Conservation (phyloP, 164 flowering plant species). For the Sextonia rubra region DNA sequence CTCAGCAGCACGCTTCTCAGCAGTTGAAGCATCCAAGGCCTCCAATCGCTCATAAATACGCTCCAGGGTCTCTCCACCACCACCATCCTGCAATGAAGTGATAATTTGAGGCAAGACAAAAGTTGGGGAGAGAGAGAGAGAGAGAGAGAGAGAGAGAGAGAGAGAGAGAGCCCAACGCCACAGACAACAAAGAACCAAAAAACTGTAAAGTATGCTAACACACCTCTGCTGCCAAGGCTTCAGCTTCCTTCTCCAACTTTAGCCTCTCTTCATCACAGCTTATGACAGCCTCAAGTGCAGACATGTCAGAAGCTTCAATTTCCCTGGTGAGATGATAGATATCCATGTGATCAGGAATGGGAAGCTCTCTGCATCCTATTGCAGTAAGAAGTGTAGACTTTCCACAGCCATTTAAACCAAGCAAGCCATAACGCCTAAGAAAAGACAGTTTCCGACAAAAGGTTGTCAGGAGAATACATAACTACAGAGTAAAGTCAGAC, state of each 20-base stretch:
- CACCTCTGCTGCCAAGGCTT: slow-evolving; percentile 68
- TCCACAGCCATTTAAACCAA: slow-evolving; percentile 97
- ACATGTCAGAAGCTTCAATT: slow-evolving; percentile 95
- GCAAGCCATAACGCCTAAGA: slow-evolving; percentile 86
- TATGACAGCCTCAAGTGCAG: slow-evolving; percentile 87
- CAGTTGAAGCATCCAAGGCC: slow-evolving; percentile 86
- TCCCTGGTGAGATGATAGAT: slow-evolving; percentile 79
- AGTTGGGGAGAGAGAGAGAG: too few species aligned
- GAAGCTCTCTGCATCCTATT: slow-evolving; percentile 83
- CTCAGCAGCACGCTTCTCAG: slow-evolving; percentile 97
- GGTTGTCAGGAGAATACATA: too few species aligned
- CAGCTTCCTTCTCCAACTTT: slow-evolving; percentile 81
- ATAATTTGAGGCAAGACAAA: too few species aligned
- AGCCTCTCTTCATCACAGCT: slow-evolving; percentile 91
- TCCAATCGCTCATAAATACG: slow-evolving; percentile 91
- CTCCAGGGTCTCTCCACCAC: slow-evolving; percentile 82
- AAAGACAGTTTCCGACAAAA: too few species aligned
- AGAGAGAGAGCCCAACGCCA: too few species aligned
- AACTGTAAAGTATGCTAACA: slow-evolving; percentile 8
- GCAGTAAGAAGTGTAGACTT: slow-evolving; percentile 89
- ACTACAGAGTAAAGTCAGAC: too few species aligned
- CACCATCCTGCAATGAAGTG: slow-evolving; percentile 52
- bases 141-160: too few species aligned
- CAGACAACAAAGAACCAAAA: too few species aligned
- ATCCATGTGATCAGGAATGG: slow-evolving; percentile 98